Conservation (phyloP, 2,329 filamentous ascomycete species). For the Coniochaeta sp. region DNA sequence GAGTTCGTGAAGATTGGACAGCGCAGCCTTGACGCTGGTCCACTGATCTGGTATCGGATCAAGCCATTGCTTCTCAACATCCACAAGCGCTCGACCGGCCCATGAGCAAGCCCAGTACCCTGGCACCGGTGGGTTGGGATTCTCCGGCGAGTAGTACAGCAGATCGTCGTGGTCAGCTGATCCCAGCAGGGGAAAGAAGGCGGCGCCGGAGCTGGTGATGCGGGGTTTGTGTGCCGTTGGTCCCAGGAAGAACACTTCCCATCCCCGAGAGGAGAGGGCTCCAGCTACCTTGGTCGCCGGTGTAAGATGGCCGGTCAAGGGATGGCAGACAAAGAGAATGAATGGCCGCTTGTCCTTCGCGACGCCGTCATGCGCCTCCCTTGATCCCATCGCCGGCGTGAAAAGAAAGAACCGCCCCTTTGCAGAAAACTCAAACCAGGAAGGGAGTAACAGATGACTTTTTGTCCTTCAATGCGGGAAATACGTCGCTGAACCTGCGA, state of each 20-base stretch:
- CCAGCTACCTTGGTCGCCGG: constrained; percentile 27
- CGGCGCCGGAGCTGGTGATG: constrained; percentile 24
- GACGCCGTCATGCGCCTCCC: too few relatives aligned
- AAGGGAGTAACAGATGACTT: too few relatives aligned
- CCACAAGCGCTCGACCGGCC: constrained; percentile 23
- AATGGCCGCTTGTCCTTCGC: background rate
- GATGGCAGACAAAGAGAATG: constrained; percentile 26
- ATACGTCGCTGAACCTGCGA: too few relatives aligned
- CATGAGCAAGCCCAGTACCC: constrained; percentile 17
- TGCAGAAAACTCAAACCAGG: too few relatives aligned
- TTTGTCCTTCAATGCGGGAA: too few relatives aligned
- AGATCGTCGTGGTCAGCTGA: constrained; percentile 26
- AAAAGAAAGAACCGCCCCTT: too few relatives aligned
- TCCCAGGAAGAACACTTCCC: constrained; percentile 26
- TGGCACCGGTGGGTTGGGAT: constrained; percentile 13
- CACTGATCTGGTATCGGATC: constrained; percentile 26
- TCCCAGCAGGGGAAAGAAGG: constrained; percentile 24
- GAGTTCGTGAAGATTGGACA: constrained; percentile 15
- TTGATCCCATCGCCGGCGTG: background rate
- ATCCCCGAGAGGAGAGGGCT: constrained; percentile 21
- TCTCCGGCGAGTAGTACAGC: constrained; percentile 18
- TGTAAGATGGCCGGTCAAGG: constrained; percentile 28
- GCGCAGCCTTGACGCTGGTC: constrained; percentile 20
- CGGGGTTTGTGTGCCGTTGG: constrained; percentile 25
- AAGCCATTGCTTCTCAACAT: constrained; percentile 23